These are phyloP conservation scores for Cryptococcus hybrid DNA, from an alignment of 1,284 basidiomycete genomes.

Conservation along the genomic window DNA sequence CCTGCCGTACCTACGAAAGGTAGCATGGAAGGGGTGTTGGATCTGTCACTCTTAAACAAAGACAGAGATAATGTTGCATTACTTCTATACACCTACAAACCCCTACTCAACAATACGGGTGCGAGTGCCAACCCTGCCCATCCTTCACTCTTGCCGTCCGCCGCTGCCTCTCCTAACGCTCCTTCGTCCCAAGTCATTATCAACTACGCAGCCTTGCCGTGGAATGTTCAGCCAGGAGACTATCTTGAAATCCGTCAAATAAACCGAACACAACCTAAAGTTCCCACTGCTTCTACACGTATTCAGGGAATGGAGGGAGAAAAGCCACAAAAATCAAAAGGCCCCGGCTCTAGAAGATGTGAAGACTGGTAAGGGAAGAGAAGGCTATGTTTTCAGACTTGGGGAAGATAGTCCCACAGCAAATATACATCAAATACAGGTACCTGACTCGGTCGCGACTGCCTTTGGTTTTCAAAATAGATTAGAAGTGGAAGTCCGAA, in stretches of 20 bases:
- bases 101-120: conserved; percentile 2
- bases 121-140: conserved; percentile 12
- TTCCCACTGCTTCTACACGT: background rate
- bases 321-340: conserved; percentile 5
- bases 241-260: conserved; percentile 43
- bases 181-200: conserved; percentile 23
- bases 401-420: conserved; percentile 35
- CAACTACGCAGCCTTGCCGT: conserved; percentile 35
- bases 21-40: conserved; percentile 15
- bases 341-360: conserved; percentile 34
- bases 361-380: conserved; percentile 27
- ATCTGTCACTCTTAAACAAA: conserved; percentile 8
- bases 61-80: conserved; percentile 16
- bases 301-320: conserved; percentile 4
- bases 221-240: conserved; percentile 35
- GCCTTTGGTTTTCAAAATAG: conserved; percentile 48
- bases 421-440: conserved; percentile 41
- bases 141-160: conserved; percentile 29
- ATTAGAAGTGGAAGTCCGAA: conserved; percentile 44
- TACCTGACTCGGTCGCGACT: conserved; percentile 39
- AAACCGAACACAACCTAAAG: background rate
- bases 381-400: conserved; percentile 42
- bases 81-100: conserved; percentile 39
- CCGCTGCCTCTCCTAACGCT: conserved; percentile 6
- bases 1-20: conserved; percentile 18